Percentiles rank a stretch among this genome's conserved stretches.
Evolutionary conservation across 2,329 filamentous ascomycete species (phyloP).

Genomic region (Berkeleyomyces basicola): DNA sequence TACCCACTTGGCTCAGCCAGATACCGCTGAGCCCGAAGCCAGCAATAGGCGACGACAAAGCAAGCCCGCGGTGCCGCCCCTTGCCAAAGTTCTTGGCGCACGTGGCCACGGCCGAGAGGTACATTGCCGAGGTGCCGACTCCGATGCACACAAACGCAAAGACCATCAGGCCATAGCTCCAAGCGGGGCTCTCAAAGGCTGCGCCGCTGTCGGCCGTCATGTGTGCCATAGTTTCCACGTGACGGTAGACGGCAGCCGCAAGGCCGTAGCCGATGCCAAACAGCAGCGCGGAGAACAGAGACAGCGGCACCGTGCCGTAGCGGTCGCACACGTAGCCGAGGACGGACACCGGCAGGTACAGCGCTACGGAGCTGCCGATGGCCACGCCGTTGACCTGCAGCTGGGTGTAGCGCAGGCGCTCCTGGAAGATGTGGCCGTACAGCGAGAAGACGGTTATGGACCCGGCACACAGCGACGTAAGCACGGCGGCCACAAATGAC

Average conservation of each 20-base stretch:
- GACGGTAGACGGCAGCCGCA: slow-evolving; percentile 60
- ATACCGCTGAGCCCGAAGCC: slow-evolving; percentile 87
- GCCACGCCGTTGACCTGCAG: slow-evolving; percentile 82
- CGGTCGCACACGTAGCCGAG: slow-evolving; percentile 89
- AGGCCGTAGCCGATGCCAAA: slow-evolving; percentile 72
- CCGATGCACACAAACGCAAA: slow-evolving; percentile 71
- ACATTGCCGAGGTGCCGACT: slow-evolving; percentile 73
- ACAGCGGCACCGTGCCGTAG: slow-evolving; percentile 61
- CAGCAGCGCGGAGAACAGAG: slow-evolving; percentile 51
- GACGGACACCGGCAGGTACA: slow-evolving; percentile 82
- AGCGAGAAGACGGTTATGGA: slow-evolving; percentile 88
- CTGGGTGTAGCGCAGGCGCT: slow-evolving; percentile 72
- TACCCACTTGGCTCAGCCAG: slow-evolving; percentile 86
- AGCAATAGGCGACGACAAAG: slow-evolving; percentile 78
- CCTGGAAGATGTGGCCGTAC: slow-evolving; percentile 81
- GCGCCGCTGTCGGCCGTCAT: slow-evolving; percentile 23
- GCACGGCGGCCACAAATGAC: slow-evolving; percentile 37
- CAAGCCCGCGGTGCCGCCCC: slow-evolving; percentile 72
- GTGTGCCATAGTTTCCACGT: slow-evolving; percentile 21
- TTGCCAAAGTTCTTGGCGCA: slow-evolving; percentile 97
- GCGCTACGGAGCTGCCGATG: slow-evolving; percentile 69
- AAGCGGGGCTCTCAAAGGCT: slow-evolving; percentile 25
- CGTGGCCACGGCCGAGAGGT: slow-evolving; percentile 78
- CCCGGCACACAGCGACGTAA: slow-evolving; percentile 60
- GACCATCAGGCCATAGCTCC: slow-evolving; percentile 72